Base-by-base conservation (phyloP, 192 early-diverging fungal genomes). In the Umbelopsis isabellina region DNA sequence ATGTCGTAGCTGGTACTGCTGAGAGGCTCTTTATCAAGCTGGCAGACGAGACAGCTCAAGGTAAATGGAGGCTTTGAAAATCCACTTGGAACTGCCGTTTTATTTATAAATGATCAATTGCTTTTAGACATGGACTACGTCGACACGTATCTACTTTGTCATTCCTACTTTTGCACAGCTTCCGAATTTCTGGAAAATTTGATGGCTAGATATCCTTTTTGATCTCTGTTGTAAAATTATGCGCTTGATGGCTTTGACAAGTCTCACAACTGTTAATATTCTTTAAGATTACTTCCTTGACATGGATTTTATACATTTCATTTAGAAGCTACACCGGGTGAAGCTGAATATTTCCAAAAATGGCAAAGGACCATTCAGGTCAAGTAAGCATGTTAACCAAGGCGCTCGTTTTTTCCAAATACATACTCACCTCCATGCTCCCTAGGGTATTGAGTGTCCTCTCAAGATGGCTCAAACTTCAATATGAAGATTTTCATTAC, bases 21-120 rank as follows among this genome's bases (percentile, higher is more conserved):
- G 89, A 91, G 22, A 90, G 89, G 35, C 61, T 92, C 35, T 79
- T 92, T 58, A 71, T 82, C 47, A 75, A 84, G 70, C 66, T 92
- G 41, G 89, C 87, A 3, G 86, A 91, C 50, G 88, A 87, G 75
- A 83, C 85, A 51, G 67, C 77, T 12, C 88, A 89, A 78, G 88
- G 85, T 89, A 78, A 33, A 11, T 18, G 65, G 13, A 35, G 37
- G 3, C 27, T 30, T 5, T 18, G 15, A 50, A 5, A 0, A 1
- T 47, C 8, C 13, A 13, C 16, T 35, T 33, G 4, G 25, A 69
- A 48, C 27, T 45, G 1, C 15, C 18, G 18, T 16, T 7, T 49
- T 37, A 21, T 15, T 46, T 78, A 7, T 12, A 15, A 13, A 23
- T 25, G 41, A 25, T 69, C 8, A 41, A 9, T 30, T 44, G 4